Evolutionary conservation across 2,329 filamentous ascomycete genomes (phyloP).

Genomic region (Phyllosticta citriasiana): DNA sequence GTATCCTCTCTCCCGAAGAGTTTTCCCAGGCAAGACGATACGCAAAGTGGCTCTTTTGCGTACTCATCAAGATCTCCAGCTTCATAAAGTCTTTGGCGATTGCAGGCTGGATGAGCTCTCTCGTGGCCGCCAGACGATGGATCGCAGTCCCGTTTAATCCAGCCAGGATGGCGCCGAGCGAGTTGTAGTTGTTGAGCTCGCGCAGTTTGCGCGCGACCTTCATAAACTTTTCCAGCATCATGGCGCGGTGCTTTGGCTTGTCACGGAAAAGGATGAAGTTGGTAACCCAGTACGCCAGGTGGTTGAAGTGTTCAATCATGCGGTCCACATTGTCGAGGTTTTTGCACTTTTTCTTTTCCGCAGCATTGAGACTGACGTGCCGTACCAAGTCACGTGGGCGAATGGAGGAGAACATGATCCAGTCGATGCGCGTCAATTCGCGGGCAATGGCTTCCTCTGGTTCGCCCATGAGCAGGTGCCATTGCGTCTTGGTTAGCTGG

Average conservation of each 20-base stretch:
- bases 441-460: slow-evolving; percentile 77
- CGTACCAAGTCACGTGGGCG: slow-evolving; percentile 86
- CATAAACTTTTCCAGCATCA: slow-evolving; percentile 95
- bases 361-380: slow-evolving; percentile 67
- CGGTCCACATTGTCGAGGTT: slow-evolving; percentile 80
- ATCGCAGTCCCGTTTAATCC: slow-evolving; percentile 84
- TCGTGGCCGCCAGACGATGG: slow-evolving; percentile 71
- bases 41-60: slow-evolving; percentile 83
- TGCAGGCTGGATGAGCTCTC: slow-evolving; percentile 60
- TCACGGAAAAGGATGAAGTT: slow-evolving; percentile 65
- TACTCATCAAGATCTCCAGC: slow-evolving; percentile 84
- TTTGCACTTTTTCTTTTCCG: slow-evolving; percentile 64
- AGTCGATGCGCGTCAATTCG: slow-evolving; percentile 91
- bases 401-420: slow-evolving; percentile 96
- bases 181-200: slow-evolving; percentile 93
- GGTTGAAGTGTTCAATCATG: slow-evolving; percentile 76
- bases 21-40: slow-evolving; percentile 99
- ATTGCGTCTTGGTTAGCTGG: slow-evolving; percentile 73
- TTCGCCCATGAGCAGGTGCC: slow-evolving; percentile 81
- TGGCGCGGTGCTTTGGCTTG: slow-evolving; percentile 88
- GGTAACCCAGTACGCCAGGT: slow-evolving; percentile 45
- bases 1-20: slow-evolving; percentile 78
- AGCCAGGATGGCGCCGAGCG: slow-evolving; percentile 84
- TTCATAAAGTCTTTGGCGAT: slow-evolving; percentile 78
- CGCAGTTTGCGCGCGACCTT: slow-evolving; percentile 72